Percentiles rank a stretch among this genome's conserved stretches.
These are phyloP conservation scores for Aureobasidium lini DNA, from an alignment of 2,329 filamentous ascomycete genomes.

Conservation along the genomic window DNA sequence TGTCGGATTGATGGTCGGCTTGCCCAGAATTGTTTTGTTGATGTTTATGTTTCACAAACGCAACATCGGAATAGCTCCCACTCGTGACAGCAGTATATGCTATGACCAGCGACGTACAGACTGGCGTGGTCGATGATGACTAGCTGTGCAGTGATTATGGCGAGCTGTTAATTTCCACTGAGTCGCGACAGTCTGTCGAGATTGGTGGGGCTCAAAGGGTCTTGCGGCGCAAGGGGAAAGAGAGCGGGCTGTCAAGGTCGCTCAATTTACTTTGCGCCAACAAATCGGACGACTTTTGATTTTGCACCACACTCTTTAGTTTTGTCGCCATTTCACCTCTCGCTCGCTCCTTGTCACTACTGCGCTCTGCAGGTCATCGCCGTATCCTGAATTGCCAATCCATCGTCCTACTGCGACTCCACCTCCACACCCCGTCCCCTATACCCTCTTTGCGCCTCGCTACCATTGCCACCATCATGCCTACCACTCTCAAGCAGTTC, in stretches of 20 bases:
- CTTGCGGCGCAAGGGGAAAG: slow-evolving; percentile 3
- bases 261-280: slow-evolving; percentile 4
- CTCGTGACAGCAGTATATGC: background rate
- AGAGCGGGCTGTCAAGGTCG: background rate
- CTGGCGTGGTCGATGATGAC: background rate
- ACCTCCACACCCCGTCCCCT: background rate
- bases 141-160: background rate
- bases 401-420: background rate
- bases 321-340: background rate
- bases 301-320: background rate
- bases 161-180: background rate
- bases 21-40: background rate
- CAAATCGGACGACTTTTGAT: slow-evolving; percentile 16
- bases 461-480: slow-evolving; percentile 41
- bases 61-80: background rate
- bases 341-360: background rate
- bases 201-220: background rate
- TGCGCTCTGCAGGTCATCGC: slow-evolving; percentile 1
- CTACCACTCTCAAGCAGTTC: slow-evolving; percentile 75
- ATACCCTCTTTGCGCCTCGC: slow-evolving; percentile 3
- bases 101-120: background rate
- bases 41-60: background rate
- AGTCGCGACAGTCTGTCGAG: background rate
- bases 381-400: background rate
- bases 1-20: background rate